phyloP scores from a whole-genome alignment of 78 protist species.

The Speleostelium caveatum region DNA sequence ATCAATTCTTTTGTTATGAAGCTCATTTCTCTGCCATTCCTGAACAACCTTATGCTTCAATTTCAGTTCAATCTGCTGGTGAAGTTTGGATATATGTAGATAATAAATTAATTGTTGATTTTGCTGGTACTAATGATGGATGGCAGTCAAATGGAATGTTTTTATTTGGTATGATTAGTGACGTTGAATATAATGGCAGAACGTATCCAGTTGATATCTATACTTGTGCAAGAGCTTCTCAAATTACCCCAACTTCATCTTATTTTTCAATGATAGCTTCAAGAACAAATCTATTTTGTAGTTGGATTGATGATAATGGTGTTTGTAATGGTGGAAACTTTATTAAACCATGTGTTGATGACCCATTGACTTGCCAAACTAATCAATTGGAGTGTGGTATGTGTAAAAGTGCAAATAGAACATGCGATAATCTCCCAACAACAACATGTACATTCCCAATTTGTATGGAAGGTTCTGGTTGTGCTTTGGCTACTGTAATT shows the following conservation, averaged over 20 bases:
- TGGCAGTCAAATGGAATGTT: not conserved
- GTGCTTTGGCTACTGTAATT: not conserved
- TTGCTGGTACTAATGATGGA: not conserved
- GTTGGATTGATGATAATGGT: conserved; percentile 11
- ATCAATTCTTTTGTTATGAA: not conserved
- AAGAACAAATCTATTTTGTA: conserved; percentile 5
- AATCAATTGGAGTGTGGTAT: not conserved
- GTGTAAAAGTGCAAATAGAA: not conserved
- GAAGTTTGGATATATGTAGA: not conserved
- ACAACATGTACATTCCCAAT: not conserved
- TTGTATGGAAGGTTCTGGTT: conserved; percentile 6
- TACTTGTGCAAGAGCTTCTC: not conserved
- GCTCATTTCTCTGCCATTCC: not conserved
- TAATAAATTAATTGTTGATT: not conserved
- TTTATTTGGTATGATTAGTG: not conserved
- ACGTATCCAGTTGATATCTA: not conserved
- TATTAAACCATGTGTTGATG: not conserved
- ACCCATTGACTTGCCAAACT: not conserved
- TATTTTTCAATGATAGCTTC: not conserved
- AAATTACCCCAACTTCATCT: not conserved
- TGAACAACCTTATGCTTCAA: not conserved
- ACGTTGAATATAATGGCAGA: not conserved
- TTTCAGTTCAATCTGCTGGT: not conserved
- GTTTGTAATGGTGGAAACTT: not conserved
- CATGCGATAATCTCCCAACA: not conserved